Evolutionary conservation across 2,329 filamentous ascomycete species (phyloP).

Genomic region (Fusarium veterinarium): DNA sequence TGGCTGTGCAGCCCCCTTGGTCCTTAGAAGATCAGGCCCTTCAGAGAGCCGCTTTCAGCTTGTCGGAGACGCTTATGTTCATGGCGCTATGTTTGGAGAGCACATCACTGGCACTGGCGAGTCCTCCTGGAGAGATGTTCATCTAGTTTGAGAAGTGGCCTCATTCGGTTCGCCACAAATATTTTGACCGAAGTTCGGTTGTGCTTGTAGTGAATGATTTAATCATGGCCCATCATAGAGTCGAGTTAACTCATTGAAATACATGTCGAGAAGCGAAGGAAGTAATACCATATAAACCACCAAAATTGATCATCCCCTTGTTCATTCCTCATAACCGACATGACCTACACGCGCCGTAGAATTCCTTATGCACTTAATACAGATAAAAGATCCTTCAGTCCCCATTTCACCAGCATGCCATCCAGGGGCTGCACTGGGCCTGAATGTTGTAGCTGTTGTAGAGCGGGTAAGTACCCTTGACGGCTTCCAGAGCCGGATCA

Average conservation of each 20-base stretch:
- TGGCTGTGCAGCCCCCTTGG: constrained; percentile 20
- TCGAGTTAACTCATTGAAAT: constrained; percentile 29
- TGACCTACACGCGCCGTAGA: constrained; percentile 12
- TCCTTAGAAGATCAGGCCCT: constrained; percentile 22
- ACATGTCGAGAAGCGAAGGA: constrained; percentile 37
- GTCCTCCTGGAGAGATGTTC: constrained; percentile 25
- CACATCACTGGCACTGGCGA: constrained; percentile 11
- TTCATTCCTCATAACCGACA: neutral
- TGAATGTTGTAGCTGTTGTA: constrained; percentile 54
- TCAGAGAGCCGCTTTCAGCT: constrained; percentile 24
- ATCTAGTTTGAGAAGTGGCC: neutral
- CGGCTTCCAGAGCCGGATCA: constrained; percentile 51
- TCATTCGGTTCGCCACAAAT: neutral
- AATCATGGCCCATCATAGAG: constrained; percentile 7
- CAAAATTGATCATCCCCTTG: constrained; percentile 28
- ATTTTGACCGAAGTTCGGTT: neutral
- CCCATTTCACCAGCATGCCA: constrained; percentile 44
- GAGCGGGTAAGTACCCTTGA: constrained; percentile 53
- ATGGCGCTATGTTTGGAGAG: constrained; percentile 37
- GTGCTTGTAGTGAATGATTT: neutral
- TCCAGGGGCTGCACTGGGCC: constrained; percentile 54
- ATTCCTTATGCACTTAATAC: constrained; percentile 19
- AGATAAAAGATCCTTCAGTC: neutral
- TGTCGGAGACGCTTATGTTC: constrained; percentile 29
- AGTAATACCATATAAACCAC: constrained; percentile 32